Conservation (phyloP, 306 rosid species). For the Vigna mungo region DNA sequence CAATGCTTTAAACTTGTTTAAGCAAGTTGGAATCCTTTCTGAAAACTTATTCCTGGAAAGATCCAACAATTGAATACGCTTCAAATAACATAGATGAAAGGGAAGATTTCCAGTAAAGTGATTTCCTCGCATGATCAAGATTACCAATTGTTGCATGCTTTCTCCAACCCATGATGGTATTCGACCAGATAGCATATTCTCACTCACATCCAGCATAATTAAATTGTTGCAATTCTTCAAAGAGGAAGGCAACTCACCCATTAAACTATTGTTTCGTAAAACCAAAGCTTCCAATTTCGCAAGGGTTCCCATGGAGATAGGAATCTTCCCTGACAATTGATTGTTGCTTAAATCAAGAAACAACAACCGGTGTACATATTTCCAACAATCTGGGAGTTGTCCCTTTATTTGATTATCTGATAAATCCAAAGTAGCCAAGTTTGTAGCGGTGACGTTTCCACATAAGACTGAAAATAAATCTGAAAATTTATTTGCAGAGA, state of each 20-base stretch:
- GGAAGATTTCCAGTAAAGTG: neutral
- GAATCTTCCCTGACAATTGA: constrained; percentile 21
- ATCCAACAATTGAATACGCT: constrained; percentile 1
- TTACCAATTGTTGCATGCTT: neutral
- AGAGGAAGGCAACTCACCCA: constrained; percentile 36
- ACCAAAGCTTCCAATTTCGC: neutral
- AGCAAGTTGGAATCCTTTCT: neutral
- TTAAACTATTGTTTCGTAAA: constrained; percentile 27
- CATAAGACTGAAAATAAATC: neutral
- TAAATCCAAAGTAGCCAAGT: no score
- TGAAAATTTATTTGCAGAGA: neutral
- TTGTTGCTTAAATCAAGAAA: neutral
- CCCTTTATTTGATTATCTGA: no score
- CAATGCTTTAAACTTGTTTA: constrained; percentile 11
- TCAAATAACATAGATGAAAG: neutral
- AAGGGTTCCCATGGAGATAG: constrained; percentile 28
- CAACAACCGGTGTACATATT: neutral
- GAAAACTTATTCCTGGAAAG: neutral
- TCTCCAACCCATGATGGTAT: constrained; percentile 43
- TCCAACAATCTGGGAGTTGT: neutral
- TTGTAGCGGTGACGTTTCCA: no score
- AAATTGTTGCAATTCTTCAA: constrained; percentile 16
- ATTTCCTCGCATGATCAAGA: constrained; percentile 30
- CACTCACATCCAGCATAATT: neutral
- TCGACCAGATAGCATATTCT: neutral